These are phyloP conservation scores for Gynostemma pentaphyllum DNA, from an alignment of 306 rosid species.

Conservation along the genomic window DNA sequence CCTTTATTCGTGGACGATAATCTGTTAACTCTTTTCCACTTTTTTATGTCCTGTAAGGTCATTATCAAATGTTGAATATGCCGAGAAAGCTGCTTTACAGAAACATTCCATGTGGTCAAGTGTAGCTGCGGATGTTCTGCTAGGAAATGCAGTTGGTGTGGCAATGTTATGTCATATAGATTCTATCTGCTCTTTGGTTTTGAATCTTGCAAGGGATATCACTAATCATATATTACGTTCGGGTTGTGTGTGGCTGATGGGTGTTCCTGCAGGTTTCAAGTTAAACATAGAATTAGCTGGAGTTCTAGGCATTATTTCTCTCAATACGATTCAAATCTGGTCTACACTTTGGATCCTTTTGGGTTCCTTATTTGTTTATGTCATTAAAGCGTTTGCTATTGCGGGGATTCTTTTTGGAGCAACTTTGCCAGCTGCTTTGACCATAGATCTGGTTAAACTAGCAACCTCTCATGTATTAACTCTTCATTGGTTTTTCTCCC, in stretches of 20 bases:
- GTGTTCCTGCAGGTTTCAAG: conserved; percentile 93
- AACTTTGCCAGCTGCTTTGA: conserved; percentile 64
- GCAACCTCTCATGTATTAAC: conserved; percentile 64
- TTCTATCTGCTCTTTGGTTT: conserved; percentile 31
- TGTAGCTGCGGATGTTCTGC: conserved; percentile 56
- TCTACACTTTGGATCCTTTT: conserved; percentile 75
- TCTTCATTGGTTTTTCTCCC: conserved; percentile 79
- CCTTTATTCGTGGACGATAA: conserved; percentile 7
- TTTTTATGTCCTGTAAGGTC: conserved; percentile 40
- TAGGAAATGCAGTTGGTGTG: conserved; percentile 79
- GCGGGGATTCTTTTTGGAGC: conserved; percentile 71
- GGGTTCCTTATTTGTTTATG: conserved; percentile 38
- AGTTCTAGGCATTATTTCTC: conserved; percentile 72
- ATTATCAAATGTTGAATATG: conserved; percentile 64
- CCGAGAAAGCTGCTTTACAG: conserved; percentile 72
- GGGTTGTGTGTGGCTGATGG: conserved; percentile 97
- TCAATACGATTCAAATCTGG: conserved; percentile 86
- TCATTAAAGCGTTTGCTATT: conserved; percentile 59
- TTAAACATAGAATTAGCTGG: conserved; percentile 80
- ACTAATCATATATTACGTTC: conserved; percentile 68
- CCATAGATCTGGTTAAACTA: conserved; percentile 50
- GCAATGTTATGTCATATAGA: conserved; percentile 51
- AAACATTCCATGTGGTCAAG: conserved; percentile 85
- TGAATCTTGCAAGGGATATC: conserved; percentile 45
- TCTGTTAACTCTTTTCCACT: conserved; percentile 19